Conservation (phyloP, 495 filamentous ascomycete genomes). For the Delitschia confertaspora region DNA sequence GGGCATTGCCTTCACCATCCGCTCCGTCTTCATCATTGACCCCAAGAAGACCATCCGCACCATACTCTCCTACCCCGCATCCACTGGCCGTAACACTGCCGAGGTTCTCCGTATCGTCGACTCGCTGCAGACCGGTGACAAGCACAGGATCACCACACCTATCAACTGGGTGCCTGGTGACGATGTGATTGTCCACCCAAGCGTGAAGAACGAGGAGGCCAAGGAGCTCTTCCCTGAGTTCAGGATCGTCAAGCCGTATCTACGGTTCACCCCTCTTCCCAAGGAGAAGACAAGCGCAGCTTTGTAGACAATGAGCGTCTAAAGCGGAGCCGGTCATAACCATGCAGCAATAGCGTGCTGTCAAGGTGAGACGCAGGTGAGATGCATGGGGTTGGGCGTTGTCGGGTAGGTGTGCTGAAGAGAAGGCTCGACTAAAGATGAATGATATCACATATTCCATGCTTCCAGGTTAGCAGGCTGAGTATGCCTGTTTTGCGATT, state of each 20-base stretch:
- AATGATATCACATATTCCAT: too few relatives aligned
- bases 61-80: slow-evolving; percentile 94
- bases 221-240: slow-evolving; percentile 83
- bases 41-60: slow-evolving; percentile 96
- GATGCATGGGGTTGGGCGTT: not conserved
- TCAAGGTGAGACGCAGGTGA: too few relatives aligned
- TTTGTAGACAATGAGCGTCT: too few relatives aligned
- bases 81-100: slow-evolving; percentile 91
- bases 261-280: slow-evolving; percentile 38
- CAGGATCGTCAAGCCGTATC: slow-evolving; percentile 88
- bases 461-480: too few relatives aligned
- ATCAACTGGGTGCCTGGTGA: slow-evolving; percentile 36
- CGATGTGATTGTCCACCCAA: slow-evolving; percentile 92
- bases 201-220: slow-evolving; percentile 76
- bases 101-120: slow-evolving; percentile 94
- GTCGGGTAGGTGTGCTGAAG: too few relatives aligned
- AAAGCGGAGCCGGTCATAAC: slow-evolving; percentile 7
- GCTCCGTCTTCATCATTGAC: slow-evolving; percentile 97
- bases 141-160: slow-evolving; percentile 82
- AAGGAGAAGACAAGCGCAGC: slow-evolving; percentile 35
- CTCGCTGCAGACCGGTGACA: slow-evolving; percentile 94
- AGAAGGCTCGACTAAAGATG: too few relatives aligned
- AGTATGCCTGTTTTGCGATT: too few relatives aligned
- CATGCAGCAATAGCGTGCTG: too few relatives aligned
- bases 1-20: slow-evolving; percentile 97